Conservation (phyloP, 352 stramenopile genomes). For the Globisporangium carolinianum region DNA sequence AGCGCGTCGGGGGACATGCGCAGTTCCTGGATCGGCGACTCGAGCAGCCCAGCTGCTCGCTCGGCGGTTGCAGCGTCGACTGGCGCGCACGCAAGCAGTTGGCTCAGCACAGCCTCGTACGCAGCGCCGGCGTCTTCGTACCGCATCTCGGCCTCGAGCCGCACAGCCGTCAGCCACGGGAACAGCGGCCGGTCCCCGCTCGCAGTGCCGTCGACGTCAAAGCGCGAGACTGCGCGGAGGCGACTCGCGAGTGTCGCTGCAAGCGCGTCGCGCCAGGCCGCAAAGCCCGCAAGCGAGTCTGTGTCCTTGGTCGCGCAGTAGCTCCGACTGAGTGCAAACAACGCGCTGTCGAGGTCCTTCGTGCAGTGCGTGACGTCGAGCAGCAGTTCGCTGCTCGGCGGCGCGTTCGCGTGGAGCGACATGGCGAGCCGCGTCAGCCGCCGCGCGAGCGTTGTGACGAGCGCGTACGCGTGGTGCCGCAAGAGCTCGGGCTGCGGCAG, state of each 20-base stretch:
- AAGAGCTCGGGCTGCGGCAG: conserved; percentile 21
- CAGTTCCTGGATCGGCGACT: conserved; percentile 21
- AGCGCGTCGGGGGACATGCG: conserved; percentile 30
- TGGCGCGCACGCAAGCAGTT: neutral
- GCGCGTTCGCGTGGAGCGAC: conserved; percentile 10
- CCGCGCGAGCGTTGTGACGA: conserved; percentile 24
- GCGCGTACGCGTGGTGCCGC: conserved; percentile 37
- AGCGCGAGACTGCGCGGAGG: conserved; percentile 9
- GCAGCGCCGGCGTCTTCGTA: conserved; percentile 55
- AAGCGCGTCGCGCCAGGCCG: conserved; percentile 31
- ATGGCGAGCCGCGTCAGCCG: conserved; percentile 30
- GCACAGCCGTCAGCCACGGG: conserved; percentile 29
- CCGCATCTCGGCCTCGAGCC: conserved; percentile 42
- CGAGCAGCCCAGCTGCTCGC: conserved; percentile 18
- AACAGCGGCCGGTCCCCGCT: conserved; percentile 23
- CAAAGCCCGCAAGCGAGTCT: conserved; percentile 43
- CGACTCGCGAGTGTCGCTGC: conserved; percentile 19
- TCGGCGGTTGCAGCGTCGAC: neutral
- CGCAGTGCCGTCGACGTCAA: conserved; percentile 8
- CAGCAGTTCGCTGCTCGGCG: conserved; percentile 9
- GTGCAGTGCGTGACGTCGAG: conserved; percentile 25
- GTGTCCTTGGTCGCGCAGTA: conserved; percentile 45
- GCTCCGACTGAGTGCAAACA: conserved; percentile 36
- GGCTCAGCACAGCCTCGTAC: conserved; percentile 32
- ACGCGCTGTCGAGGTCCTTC: conserved; percentile 35